These are phyloP conservation scores for Bruguiera parviflora DNA, from an alignment of 345 rosid genomes.

Conservation along the genomic window DNA sequence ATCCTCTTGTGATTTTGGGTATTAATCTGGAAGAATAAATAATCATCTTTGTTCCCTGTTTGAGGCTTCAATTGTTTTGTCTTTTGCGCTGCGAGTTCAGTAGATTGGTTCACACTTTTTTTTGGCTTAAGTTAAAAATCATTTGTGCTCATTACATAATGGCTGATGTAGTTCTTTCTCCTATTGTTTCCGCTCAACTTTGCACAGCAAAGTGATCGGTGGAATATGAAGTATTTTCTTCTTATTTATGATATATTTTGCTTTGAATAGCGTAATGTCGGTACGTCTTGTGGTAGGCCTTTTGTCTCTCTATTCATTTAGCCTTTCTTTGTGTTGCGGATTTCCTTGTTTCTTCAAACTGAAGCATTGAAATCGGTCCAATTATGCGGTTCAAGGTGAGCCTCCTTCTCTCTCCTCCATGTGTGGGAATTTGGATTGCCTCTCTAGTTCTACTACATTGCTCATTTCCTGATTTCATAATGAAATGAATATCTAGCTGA, in stretches of 20 bases:
- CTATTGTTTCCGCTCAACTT: conserved; percentile 6
- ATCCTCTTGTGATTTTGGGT: conserved; percentile 13
- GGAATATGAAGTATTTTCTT: conserved; percentile 19
- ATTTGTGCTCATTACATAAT: conserved; percentile 2
- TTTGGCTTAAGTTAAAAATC: conserved; percentile 9
- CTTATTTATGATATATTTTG: conserved; percentile 7
- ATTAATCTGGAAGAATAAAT: conserved; percentile 14
- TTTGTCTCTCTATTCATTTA: neutral
- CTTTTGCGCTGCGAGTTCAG: neutral
- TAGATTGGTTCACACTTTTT: conserved; percentile 8
- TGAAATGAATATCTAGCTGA: neutral
- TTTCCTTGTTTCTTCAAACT: conserved; percentile 7
- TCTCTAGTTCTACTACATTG: neutral
- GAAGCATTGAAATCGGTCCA: conserved; percentile 11
- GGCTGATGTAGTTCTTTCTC: conserved; percentile 9
- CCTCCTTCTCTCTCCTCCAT: neutral
- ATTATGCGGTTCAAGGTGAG: neutral
- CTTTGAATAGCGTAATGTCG: neutral
- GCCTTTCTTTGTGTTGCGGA: neutral
- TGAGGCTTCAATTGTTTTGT: conserved; percentile 19
- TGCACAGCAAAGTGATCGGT: conserved; percentile 10
- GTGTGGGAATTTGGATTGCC: neutral
- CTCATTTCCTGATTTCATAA: neutral
- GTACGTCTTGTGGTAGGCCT: neutral
- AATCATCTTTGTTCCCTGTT: conserved; percentile 17